Evolutionary conservation across 140 eudicot genomes (phyloP).

Genomic region (Bidens hawaiensis): DNA sequence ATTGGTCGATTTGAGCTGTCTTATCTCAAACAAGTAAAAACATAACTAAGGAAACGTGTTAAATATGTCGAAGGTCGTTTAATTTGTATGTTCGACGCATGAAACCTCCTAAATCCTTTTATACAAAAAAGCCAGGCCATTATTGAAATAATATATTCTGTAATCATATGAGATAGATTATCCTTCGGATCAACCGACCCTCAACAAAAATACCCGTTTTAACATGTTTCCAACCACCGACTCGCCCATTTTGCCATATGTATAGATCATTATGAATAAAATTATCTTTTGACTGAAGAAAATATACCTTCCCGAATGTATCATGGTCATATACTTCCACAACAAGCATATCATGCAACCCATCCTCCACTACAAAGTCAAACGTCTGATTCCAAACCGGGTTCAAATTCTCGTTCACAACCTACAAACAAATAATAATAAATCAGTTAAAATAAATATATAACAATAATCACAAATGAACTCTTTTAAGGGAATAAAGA

Average conservation of each 20-base stretch:
- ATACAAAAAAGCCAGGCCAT: not conserved
- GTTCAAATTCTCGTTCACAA: conserved; percentile 82
- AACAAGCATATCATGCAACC: conserved; percentile 88
- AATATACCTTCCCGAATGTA: conserved; percentile 89
- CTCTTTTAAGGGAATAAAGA: not conserved
- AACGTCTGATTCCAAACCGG: conserved; percentile 99
- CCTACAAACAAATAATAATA: conserved; percentile 44
- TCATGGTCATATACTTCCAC: conserved; percentile 94
- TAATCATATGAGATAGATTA: too few relatives aligned
- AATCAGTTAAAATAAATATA: not conserved
- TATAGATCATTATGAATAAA: not conserved
- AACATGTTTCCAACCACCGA: not conserved
- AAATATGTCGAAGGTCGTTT: too few relatives aligned
- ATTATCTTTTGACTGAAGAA: not conserved
- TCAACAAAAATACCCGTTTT: too few relatives aligned
- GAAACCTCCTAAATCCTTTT: not conserved
- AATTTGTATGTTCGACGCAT: too few relatives aligned
- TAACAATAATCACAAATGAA: not conserved
- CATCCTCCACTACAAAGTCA: conserved; percentile 97
- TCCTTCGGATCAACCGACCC: too few relatives aligned
- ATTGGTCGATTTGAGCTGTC: too few relatives aligned
- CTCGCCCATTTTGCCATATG: too few relatives aligned
- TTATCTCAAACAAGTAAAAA: too few relatives aligned
- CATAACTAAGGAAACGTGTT: too few relatives aligned
- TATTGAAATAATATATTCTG: too few relatives aligned